phyloP scores from a whole-genome alignment of 345 rosid genomes.

The Melaleuca quinquenervia region DNA sequence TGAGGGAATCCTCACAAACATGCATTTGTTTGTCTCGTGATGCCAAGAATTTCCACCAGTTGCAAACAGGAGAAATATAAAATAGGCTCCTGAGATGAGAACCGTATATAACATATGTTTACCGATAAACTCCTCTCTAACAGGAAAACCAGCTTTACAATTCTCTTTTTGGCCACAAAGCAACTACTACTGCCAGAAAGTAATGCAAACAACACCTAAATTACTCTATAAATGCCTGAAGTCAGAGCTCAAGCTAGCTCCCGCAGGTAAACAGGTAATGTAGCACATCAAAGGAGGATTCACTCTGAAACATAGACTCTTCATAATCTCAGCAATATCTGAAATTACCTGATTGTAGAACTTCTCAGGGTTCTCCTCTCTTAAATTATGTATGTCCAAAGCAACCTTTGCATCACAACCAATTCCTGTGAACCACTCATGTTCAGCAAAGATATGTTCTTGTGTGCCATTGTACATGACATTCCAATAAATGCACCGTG shows the following conservation, averaged over 20 bases:
- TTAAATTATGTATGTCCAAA: constrained; percentile 60
- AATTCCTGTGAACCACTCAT: constrained; percentile 27
- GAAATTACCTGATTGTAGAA: constrained; percentile 58
- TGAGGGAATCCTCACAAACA: not conserved
- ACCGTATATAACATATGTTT: not conserved
- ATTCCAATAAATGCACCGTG: not conserved
- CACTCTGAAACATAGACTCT: not conserved
- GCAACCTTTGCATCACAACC: constrained; percentile 95
- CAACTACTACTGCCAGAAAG: not conserved
- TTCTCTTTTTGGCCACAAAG: not conserved
- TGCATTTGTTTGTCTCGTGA: not conserved
- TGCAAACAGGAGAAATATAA: not conserved
- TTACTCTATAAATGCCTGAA: not conserved
- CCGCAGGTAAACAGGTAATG: not conserved
- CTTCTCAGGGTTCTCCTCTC: constrained; percentile 79
- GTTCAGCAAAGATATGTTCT: not conserved
- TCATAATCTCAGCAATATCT: not conserved
- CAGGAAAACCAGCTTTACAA: not conserved
- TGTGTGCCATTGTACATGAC: not conserved
- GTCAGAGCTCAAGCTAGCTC: not conserved
- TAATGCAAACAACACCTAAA: not conserved
- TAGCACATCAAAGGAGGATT: not conserved
- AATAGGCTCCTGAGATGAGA: not conserved
- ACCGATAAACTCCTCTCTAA: not conserved
- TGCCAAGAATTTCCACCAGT: not conserved